Conservation (phyloP, 2,329 filamentous ascomycete species). For the Fonsecaea pedrosoi region DNA sequence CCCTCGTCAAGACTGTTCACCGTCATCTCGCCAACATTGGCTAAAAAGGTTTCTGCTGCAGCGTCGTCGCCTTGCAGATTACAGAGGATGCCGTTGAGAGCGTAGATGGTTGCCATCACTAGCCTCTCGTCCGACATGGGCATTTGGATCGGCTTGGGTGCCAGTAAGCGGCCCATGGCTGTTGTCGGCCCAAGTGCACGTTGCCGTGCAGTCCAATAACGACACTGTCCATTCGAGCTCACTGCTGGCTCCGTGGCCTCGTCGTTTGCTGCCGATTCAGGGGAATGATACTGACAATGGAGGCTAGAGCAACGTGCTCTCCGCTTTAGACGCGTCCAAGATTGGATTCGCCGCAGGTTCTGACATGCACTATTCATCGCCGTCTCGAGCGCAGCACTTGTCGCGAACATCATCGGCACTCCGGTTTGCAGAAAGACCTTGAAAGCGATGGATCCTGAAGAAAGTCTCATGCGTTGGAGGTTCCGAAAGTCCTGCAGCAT, state of each 20-base stretch:
- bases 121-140: conserved; percentile 3
- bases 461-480: background rate
- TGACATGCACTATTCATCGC: background rate
- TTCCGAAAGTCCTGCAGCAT: conserved; percentile 6
- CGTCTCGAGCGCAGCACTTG: background rate
- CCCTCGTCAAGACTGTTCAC: background rate
- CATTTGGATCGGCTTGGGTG: background rate
- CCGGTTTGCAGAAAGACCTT: conserved; percentile 4
- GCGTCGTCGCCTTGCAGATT: conserved; percentile 2
- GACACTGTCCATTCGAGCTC: background rate
- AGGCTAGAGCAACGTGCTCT: background rate
- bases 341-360: background rate
- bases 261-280: background rate
- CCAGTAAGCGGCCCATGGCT: conserved; percentile 4
- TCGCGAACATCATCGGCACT: background rate
- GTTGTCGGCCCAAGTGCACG: background rate
- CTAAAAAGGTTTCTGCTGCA: background rate
- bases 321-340: background rate
- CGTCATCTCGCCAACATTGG: background rate
- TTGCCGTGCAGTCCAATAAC: background rate
- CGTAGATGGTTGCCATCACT: background rate
- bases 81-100: conserved; percentile 5
- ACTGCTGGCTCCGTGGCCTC: background rate
- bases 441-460: conserved; percentile 4
- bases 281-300: background rate